Evolutionary conservation across 2,329 filamentous ascomycete genomes (phyloP), one percentile per base, ranked within the genome.

Genomic region (Venturia oleaginea): DNA sequence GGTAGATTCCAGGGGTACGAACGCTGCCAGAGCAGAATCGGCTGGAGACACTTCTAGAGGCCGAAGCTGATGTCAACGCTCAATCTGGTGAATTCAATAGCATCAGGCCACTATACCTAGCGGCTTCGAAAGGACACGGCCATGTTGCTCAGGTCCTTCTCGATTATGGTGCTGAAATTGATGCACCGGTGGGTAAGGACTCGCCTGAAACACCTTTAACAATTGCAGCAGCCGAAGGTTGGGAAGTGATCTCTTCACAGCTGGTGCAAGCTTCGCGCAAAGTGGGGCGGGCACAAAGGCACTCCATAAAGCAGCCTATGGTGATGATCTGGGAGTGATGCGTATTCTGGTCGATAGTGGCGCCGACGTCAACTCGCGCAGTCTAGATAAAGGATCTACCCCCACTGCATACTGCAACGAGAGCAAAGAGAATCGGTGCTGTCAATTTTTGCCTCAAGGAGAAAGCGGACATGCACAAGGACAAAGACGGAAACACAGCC

Each of bases 1-100:
- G 15, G 24, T 15, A 19, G 48, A 32, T 8, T 54, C 48, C 15
- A 32, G n/a, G 6, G 48, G 22, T 15, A 54, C 24, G 4, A 54
- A 30, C 48, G 48, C 48, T 30, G 48, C 48, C 1, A 54, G 48
- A 8, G 48, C 48, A 30, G 48, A 54, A 32, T 24, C 13, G 32
- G 48, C 27, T 4, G 48, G 48, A 27, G 59, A 22, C 30, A 8
- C 63, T 65, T 22, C 27, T 64, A 6, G 51, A 57, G 15, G 46
- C 46, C 17, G 62, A 46, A 10, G 62, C 62, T 19, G 30, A 64
- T 34, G 62, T 59, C 32, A 59, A 59, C 32, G 46, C 46, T 19
- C 15, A 24, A 59, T 15, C 43, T 2, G 17, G 22, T 17, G 32
- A 38, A 5, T 32, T 34, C 19, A 22, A 32, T 22, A 43, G 34